Conservation (phyloP, 2,329 filamentous ascomycete genomes). For the Penicillium polonicum region DNA sequence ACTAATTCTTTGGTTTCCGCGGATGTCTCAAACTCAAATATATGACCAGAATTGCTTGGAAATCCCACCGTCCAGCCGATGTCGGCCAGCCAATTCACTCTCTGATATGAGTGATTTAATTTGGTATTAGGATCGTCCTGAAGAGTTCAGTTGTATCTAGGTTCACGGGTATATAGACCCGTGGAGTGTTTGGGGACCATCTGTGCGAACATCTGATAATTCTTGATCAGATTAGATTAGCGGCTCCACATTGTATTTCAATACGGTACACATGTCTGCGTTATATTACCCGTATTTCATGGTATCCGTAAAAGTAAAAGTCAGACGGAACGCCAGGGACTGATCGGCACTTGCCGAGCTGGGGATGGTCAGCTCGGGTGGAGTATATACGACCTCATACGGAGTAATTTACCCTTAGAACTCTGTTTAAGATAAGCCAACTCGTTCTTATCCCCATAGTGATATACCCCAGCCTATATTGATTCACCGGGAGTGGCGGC, state of each 20-base stretch:
- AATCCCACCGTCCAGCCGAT: not conserved
- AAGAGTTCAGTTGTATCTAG: not conserved
- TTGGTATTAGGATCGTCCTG: not conserved
- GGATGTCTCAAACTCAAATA: constrained; percentile 2
- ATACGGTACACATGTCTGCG: not conserved
- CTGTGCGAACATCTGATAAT: not conserved
- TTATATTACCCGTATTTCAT: not conserved
- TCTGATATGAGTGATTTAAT: not conserved
- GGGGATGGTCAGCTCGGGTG: not conserved
- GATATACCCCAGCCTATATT: not conserved
- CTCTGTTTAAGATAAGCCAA: not conserved
- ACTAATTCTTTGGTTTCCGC: not conserved
- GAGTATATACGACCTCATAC: not conserved
- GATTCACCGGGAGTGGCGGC: not conserved
- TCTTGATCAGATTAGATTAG: constrained; percentile 7
- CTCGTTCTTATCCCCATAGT: not conserved
- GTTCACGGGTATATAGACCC: not conserved
- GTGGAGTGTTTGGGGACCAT: not conserved
- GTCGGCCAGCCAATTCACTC: not conserved
- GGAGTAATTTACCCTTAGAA: not conserved
- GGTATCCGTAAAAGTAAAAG: not conserved
- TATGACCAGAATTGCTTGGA: not conserved
- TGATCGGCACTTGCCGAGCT: not conserved
- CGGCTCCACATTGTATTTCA: not conserved
- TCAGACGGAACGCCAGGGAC: not conserved